A percentile compares a stretch with the other conserved stretches of the same genome.
phyloP scores from a whole-genome alignment of 352 stramenopile genomes.

The Thraustochytrium sp. region DNA sequence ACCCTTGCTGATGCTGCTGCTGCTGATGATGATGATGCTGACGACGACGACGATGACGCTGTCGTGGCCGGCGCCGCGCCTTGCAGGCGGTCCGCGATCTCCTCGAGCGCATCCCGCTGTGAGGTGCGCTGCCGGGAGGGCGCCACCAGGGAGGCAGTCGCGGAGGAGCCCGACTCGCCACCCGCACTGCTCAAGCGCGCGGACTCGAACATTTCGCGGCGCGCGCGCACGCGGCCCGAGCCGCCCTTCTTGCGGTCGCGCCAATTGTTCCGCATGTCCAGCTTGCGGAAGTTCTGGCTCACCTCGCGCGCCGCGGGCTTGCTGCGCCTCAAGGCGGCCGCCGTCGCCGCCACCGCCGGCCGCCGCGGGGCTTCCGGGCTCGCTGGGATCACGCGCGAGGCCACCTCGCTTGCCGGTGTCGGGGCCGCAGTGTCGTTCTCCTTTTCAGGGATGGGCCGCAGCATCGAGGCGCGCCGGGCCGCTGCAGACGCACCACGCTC shows the following conservation, averaged over 20 bases:
- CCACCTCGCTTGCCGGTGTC: background rate
- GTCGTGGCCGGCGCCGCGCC: too few relatives aligned
- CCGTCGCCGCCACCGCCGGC: background rate
- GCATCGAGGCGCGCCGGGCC: background rate
- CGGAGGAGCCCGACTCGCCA: background rate
- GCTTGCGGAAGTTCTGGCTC: slow-evolving; percentile 9
- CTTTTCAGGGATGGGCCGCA: background rate
- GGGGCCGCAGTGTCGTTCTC: background rate
- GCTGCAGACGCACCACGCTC: background rate
- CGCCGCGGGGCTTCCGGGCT: background rate
- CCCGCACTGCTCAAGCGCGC: too few relatives aligned
- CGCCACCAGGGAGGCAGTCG: background rate
- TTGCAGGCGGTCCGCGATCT: background rate
- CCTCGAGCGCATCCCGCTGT: background rate
- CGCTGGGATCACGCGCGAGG: background rate
- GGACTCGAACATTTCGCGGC: background rate
- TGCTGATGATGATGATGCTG: background rate
- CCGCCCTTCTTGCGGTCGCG: background rate
- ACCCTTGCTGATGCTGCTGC: background rate
- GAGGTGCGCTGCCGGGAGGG: background rate
- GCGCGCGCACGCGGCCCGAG: background rate
- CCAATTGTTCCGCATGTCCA: slow-evolving; percentile 28
- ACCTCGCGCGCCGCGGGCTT: background rate
- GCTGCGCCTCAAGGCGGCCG: background rate
- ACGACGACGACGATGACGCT: too few relatives aligned